Conservation (phyloP, 805 yeast species). For the Candida vaughaniae region DNA sequence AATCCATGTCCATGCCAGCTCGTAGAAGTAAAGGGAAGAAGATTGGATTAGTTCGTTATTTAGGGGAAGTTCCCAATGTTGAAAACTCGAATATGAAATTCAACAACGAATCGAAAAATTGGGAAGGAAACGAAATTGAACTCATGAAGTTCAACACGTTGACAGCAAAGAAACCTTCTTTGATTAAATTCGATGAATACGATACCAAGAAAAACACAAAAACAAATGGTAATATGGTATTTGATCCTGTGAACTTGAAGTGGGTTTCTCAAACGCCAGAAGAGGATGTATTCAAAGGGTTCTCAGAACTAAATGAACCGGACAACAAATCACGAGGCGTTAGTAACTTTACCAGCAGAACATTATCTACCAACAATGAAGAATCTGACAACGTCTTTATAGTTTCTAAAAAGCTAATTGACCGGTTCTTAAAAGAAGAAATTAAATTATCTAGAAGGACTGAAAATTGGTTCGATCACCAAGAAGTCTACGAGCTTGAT, state of each 20-base stretch:
- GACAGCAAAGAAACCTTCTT: conserved; percentile 32
- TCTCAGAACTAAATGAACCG: conserved; percentile 40
- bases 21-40: conserved; percentile 11
- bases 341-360: conserved; percentile 38
- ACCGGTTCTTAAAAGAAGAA: conserved; percentile 37
- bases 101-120: conserved; percentile 49
- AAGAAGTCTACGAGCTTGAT: conserved; percentile 24
- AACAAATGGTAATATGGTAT: conserved; percentile 47
- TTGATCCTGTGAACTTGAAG: conserved; percentile 53
- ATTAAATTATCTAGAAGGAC: conserved; percentile 31
- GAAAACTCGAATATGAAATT: conserved; percentile 45
- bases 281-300: conserved; percentile 46
- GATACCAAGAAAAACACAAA: conserved; percentile 10
- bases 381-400: conserved; percentile 26
- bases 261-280: conserved; percentile 56
- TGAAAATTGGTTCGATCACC: conserved; percentile 36
- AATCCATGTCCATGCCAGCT: conserved; percentile 13
- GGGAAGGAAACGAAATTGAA: conserved; percentile 70
- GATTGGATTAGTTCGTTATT: conserved; percentile 31
- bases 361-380: conserved; percentile 28
- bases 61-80: conserved; percentile 21
- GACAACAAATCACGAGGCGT: conserved; percentile 23
- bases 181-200: conserved; percentile 33
- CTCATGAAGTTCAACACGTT: conserved; percentile 48
- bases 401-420: conserved; percentile 25